Evolutionary conservation across 1,139 yeast species (phyloP), one percentile per base, ranked within the genome.

Genomic region (Casaregolazyma lundiana): DNA sequence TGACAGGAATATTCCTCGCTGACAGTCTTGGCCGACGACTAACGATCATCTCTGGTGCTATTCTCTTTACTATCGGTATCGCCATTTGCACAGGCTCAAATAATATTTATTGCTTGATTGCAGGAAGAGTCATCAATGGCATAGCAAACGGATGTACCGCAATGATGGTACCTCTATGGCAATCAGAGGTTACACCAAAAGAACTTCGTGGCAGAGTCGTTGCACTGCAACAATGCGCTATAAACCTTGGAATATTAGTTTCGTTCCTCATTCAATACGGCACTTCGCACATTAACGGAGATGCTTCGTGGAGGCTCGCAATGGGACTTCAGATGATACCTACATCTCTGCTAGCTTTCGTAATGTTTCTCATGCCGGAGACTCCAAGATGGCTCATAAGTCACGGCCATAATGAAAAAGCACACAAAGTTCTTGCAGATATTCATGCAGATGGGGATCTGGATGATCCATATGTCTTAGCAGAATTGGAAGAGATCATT

Each of bases 21-120:
- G 96, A 90, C 63, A 61, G 74, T 38, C 62, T 82, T 45, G 97
- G 97, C 38, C 78, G 97, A 61, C 83, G 79, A 59, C 78, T 81
- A n/a, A 80, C 84, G 38, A 72, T 89, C 44, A 80, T 87, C 75
- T 73, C 81, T 36, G 81, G 95, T n/a, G 83, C 89, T 53, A 62
- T 81, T 4, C 67, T 89, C 56, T 90, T 92, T 67, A 71, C 88
- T 18, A 69, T 84, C 40, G 97, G 97, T 48, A 85, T 95, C 20
- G 78, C 84, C 35, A 72, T 90, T 50, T 97, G 90, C 67, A 77
- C 88, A 53, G 83, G 84, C 17, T 75, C 96, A 3, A 76, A 76
- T 43, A 76, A 81, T 35, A 82, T 84, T 43, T 85, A 95, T 83
- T 85, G 86, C 55, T 61, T 80, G 38, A 73, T 81, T 38, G 59